Evolutionary conservation across 1,139 yeast species (phyloP).

Genomic region (Geotrichum europaeum): DNA sequence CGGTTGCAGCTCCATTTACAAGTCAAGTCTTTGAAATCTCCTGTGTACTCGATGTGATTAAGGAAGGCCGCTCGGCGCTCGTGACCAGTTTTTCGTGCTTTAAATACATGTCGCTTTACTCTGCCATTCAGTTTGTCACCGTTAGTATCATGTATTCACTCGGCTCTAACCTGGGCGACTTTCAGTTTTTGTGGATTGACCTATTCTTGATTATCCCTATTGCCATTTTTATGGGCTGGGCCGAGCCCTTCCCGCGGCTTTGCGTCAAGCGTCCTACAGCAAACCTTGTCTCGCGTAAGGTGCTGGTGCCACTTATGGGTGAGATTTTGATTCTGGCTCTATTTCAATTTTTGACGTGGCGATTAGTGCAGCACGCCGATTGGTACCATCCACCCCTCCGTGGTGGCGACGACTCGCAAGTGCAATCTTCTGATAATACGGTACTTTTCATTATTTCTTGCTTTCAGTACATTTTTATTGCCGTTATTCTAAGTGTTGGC

Average conservation of each 20-base stretch:
- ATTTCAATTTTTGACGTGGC: conserved; percentile 70
- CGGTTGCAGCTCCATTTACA: conserved; percentile 98
- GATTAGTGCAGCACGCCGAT: conserved; percentile 42
- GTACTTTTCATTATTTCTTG: conserved; percentile 73
- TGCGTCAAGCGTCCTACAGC: conserved; percentile 84
- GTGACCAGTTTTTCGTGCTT: conserved; percentile 95
- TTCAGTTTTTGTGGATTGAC: conserved; percentile 92
- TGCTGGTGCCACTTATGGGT: conserved; percentile 70
- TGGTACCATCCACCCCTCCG: conserved; percentile 84
- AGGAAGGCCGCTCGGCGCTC: conserved; percentile 89
- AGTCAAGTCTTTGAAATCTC: conserved; percentile 84
- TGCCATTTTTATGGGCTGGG: conserved; percentile 96
- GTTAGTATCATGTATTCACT: conserved; percentile 78
- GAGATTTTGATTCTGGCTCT: conserved; percentile 56
- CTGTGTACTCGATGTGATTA: conserved; percentile 84
- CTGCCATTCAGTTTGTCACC: conserved; percentile 90
- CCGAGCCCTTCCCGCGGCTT: conserved; percentile 63
- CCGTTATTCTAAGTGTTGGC: conserved; percentile 78
- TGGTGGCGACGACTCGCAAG: conserved; percentile 75
- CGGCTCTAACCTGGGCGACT: conserved; percentile 95
- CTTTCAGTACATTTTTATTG: conserved; percentile 82
- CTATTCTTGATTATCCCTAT: conserved; percentile 82
- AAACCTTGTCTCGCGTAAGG: conserved; percentile 81
- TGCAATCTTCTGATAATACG: conserved; percentile 84
- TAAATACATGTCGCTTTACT: conserved; percentile 94